phyloP scores from a whole-genome alignment of 306 rosid genomes.

The Prunus persica region Prunus_persica_NCBIv2 NC_034014.1:25482001-25482500 shows the following conservation, averaged over 20 bases:
- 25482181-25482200: constrained; percentile 6
- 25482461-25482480: constrained; percentile 9
- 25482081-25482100: constrained; percentile 26
- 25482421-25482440: background rate
- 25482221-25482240: constrained; percentile 10
- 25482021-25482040: constrained; percentile 24
- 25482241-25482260: background rate
- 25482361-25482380: background rate
- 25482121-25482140: constrained; percentile 31
- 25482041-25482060: constrained; percentile 27
- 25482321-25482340: constrained; percentile 14
- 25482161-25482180: constrained; percentile 24
- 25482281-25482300: background rate
- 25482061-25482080: constrained; percentile 34
- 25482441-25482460: constrained; percentile 17
- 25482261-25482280: constrained; percentile 15
- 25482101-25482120: constrained; percentile 25
- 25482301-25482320: constrained; percentile 10
- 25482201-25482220: background rate
- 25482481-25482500: background rate
- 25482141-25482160: constrained; percentile 25
- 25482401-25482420: background rate
- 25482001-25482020: constrained; percentile 19
- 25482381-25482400: background rate
- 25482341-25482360: constrained; percentile 11